phyloP scores from a whole-genome alignment of 345 rosid genomes.

The Pseudoturritis turrita region DNA sequence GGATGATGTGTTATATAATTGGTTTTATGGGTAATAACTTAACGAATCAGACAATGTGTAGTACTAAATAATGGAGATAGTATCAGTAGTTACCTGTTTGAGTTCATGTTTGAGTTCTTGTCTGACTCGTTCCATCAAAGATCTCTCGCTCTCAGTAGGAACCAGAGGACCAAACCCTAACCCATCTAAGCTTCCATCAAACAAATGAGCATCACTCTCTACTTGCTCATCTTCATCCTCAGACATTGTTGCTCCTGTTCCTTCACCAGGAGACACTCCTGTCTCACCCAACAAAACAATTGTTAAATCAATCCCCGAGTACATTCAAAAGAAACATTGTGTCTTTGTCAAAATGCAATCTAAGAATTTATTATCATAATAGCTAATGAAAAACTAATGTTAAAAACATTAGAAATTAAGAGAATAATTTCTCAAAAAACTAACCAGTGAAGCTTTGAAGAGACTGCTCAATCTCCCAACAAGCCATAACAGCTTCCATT shows the following conservation, averaged over 20 bases:
- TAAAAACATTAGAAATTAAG: too few species aligned
- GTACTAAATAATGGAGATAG: neutral
- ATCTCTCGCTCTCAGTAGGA: constrained; percentile 92
- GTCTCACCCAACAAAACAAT: constrained; percentile 22
- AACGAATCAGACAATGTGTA: neutral
- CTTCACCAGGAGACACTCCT: constrained; percentile 99
- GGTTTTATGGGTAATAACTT: too few species aligned
- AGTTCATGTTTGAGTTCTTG: constrained; percentile 92
- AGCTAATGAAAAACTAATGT: neutral
- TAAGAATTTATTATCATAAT: neutral
- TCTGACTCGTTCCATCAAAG: constrained; percentile 95
- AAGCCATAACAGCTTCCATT: constrained; percentile 99
- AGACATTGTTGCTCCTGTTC: constrained; percentile 97
- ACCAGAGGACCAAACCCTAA: constrained; percentile 92
- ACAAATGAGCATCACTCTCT: constrained; percentile 75
- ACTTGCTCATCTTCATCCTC: constrained; percentile 98
- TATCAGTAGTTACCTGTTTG: constrained; percentile 57
- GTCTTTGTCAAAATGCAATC: neutral
- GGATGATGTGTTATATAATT: too few species aligned
- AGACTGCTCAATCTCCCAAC: constrained; percentile 99
- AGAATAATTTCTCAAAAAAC: neutral
- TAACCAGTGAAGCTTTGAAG: constrained; percentile 88
- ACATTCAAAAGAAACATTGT: neutral
- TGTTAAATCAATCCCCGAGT: neutral
- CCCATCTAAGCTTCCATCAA: constrained; percentile 58